Conservation (phyloP, 75 land plant species). For the Cryptomeria japonica region DNA sequence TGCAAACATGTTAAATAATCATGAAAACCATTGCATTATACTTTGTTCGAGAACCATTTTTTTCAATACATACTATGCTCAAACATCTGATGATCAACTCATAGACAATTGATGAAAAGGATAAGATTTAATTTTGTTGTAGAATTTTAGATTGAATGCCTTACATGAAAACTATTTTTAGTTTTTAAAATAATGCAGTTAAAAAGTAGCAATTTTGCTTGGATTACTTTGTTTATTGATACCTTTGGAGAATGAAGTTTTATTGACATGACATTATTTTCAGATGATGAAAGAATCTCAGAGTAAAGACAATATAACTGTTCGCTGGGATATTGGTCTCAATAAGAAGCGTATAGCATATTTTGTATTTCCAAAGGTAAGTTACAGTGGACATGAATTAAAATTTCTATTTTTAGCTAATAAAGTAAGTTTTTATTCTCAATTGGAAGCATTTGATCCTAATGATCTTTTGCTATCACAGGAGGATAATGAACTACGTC, state of each 20-base stretch:
- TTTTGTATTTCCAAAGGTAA: conserved; percentile 98
- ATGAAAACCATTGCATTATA: too few relatives aligned
- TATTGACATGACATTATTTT: not conserved
- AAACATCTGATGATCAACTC: too few relatives aligned
- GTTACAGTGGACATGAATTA: not conserved
- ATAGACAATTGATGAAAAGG: too few relatives aligned
- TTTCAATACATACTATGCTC: too few relatives aligned
- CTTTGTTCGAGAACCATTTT: too few relatives aligned
- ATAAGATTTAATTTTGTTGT: too few relatives aligned
- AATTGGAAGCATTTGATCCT: not conserved
- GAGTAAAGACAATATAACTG: conserved; percentile 95
- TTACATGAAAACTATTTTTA: too few relatives aligned
- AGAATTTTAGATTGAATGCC: too few relatives aligned
- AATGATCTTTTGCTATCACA: conserved; percentile 16
- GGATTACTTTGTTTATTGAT: not conserved
- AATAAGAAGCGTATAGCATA: conserved; percentile 99
- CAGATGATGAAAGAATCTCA: conserved; percentile 99
- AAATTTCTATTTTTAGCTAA: not conserved
- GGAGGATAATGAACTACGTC: conserved; percentile 98
- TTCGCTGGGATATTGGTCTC: conserved; percentile 99
- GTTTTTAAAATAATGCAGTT: not conserved
- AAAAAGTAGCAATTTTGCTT: not conserved
- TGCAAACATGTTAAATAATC: too few relatives aligned
- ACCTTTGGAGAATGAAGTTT: not conserved
- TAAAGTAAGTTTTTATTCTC: not conserved